Conservation (phyloP, 2,329 filamentous ascomycete genomes). For the Xylariaceae sp. region DNA sequence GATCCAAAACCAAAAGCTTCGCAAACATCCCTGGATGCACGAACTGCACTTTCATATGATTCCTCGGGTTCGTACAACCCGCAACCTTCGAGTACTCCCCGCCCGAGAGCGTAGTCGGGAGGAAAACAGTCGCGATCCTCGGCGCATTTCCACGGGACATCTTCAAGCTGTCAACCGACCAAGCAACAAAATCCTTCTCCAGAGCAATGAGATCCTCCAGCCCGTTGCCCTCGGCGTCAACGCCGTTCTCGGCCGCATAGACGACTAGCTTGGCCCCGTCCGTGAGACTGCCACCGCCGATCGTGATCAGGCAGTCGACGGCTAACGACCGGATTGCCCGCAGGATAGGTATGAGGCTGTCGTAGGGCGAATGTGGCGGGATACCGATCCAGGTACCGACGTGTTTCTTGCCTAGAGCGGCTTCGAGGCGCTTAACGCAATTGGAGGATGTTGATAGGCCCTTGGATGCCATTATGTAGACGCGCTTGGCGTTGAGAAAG, state of each 20-base stretch:
- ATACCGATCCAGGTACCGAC: conserved; percentile 28
- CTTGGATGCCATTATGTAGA: conserved; percentile 31
- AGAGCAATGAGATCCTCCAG: no score
- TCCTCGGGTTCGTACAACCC: conserved; percentile 35
- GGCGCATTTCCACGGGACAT: conserved; percentile 21
- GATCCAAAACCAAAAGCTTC: conserved; percentile 19
- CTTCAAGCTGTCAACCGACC: not conserved
- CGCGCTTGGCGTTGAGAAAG: conserved; percentile 24
- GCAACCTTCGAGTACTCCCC: conserved; percentile 38
- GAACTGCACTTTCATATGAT: conserved; percentile 17
- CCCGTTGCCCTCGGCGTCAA: conserved; percentile 11
- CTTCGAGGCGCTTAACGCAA: conserved; percentile 22
- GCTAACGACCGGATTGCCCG: no score
- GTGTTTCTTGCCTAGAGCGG: conserved; percentile 23
- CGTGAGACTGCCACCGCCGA: no score
- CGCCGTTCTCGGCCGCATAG: no score
- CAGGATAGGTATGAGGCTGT: no score
- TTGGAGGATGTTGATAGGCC: conserved; percentile 30
- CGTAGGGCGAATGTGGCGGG: no score
- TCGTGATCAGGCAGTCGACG: no score
- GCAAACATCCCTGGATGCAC: conserved; percentile 16
- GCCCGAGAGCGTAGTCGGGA: conserved; percentile 39
- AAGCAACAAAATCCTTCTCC: conserved; percentile 13
- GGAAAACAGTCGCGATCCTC: conserved; percentile 34
- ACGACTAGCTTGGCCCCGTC: no score